Conservation (phyloP, 2,329 filamentous ascomycete genomes). For the Mycosphaerella sp. region DNA sequence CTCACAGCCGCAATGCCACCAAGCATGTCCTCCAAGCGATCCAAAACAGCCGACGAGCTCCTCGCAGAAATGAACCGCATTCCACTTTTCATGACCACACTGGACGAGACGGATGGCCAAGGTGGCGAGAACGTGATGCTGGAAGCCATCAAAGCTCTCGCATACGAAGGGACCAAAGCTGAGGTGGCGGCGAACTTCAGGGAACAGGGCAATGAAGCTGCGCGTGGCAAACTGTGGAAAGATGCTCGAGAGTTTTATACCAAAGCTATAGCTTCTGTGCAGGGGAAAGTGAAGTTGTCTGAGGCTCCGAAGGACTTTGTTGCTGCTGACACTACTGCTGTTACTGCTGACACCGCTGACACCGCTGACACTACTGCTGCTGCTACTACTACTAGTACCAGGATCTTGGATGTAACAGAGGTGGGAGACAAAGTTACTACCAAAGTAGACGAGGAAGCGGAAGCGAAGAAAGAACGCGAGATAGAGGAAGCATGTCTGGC, state of each 20-base stretch:
- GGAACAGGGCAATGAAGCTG: conserved; percentile 86
- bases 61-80: conserved; percentile 60
- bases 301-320: conserved; percentile 11
- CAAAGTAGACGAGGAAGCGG: conserved; percentile 54
- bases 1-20: conserved; percentile 49
- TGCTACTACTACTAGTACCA: neutral
- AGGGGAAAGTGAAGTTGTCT: conserved; percentile 16
- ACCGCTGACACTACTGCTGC: too few relatives aligned
- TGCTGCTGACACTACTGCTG: neutral
- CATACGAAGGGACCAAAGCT: conserved; percentile 82
- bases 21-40: conserved; percentile 51
- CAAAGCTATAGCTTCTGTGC: conserved; percentile 71
- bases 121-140: conserved; percentile 70
- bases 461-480: conserved; percentile 54
- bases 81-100: conserved; percentile 92
- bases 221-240: conserved; percentile 63
- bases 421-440: conserved; percentile 29
- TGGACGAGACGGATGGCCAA: conserved; percentile 55
- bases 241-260: conserved; percentile 90
- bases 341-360: too few relatives aligned
- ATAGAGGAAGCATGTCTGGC: conserved; percentile 71
- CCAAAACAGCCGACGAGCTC: conserved; percentile 55
- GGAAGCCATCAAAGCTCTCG: conserved; percentile 81
- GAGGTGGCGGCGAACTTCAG: conserved; percentile 83
- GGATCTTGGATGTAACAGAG: conserved; percentile 7